These are phyloP conservation scores for Trichophyton simii DNA, from an alignment of 2,329 filamentous ascomycete genomes.

Conservation along the genomic window DNA sequence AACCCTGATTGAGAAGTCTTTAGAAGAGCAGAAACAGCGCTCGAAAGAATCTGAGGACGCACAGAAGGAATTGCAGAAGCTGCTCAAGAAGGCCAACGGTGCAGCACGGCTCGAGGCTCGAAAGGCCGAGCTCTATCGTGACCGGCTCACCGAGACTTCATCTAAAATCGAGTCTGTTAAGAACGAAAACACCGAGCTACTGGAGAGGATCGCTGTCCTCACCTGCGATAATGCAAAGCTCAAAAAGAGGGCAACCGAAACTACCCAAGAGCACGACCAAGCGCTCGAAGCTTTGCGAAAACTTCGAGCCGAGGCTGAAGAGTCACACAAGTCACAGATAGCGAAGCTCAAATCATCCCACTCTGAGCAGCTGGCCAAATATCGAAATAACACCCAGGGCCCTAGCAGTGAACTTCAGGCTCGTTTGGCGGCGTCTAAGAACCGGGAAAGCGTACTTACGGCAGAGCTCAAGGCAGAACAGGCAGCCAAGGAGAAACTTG, in stretches of 20 bases:
- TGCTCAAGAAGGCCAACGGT: constrained; percentile 20
- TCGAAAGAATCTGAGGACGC: not conserved
- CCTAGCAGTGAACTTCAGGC: constrained; percentile 26
- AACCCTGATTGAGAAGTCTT: not conserved
- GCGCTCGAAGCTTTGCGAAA: constrained; percentile 21
- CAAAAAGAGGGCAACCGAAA: constrained; percentile 21
- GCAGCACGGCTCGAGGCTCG: constrained; percentile 23
- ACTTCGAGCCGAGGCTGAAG: constrained; percentile 17
- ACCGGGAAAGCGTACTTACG: constrained; percentile 24
- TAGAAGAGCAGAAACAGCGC: constrained; percentile 17
- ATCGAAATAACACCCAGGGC: constrained; percentile 27
- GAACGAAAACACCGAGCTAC: constrained; percentile 28
- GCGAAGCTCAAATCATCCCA: constrained; percentile 27
- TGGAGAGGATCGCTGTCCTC: constrained; percentile 24
- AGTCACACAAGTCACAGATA: constrained; percentile 26
- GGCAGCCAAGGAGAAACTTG: constrained; percentile 14
- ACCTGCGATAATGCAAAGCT: constrained; percentile 22
- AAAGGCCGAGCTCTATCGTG: constrained; percentile 25
- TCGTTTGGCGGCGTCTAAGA: constrained; percentile 23
- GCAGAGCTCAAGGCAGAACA: constrained; percentile 23
- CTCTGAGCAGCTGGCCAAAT: constrained; percentile 24
- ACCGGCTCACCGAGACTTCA: constrained; percentile 27
- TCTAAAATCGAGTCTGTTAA: constrained; percentile 28
- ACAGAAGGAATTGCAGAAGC: constrained; percentile 17
- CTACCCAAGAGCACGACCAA: constrained; percentile 23